Conservation (phyloP, 2,329 filamentous ascomycete species). For the Rhinocladiella similis region DNA sequence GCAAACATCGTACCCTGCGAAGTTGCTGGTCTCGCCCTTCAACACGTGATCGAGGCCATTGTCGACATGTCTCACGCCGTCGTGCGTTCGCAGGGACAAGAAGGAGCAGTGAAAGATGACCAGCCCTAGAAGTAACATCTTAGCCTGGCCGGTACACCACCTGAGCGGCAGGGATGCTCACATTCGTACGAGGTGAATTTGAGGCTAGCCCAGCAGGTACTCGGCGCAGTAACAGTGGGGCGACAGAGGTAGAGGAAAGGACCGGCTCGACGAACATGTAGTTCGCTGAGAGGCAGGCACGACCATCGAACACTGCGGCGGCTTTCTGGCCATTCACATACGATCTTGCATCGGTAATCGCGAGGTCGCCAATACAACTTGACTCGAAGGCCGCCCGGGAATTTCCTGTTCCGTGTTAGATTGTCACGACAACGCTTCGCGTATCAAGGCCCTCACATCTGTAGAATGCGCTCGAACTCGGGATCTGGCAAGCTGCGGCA, state of each 20-base stretch:
- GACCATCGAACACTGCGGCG: constrained; percentile 45
- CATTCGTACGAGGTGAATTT: constrained; percentile 58
- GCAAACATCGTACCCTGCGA: constrained; percentile 45
- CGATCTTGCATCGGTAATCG: constrained; percentile 55
- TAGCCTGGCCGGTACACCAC: constrained; percentile 2
- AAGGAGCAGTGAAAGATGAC: constrained; percentile 59
- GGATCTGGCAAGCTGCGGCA: constrained; percentile 11
- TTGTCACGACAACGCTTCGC: neutral
- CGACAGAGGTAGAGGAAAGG: constrained; percentile 43
- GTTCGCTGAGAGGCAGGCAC: constrained; percentile 52
- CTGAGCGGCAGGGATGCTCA: constrained; percentile 30
- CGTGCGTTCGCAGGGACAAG: constrained; percentile 59
- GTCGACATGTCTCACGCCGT: constrained; percentile 42
- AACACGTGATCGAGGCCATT: constrained; percentile 50
- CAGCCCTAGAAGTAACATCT: constrained; percentile 43
- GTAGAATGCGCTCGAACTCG: constrained; percentile 21
- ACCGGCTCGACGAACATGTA: constrained; percentile 39
- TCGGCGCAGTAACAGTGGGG: constrained; percentile 25
- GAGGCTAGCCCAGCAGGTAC: constrained; percentile 52
- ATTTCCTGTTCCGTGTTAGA: constrained; percentile 18
- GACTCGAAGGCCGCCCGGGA: constrained; percentile 24
- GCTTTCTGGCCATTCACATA: constrained; percentile 50
- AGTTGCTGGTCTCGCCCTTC: constrained; percentile 49
- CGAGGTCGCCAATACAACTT: constrained; percentile 51
- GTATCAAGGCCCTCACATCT: constrained; percentile 11